Conservation (phyloP, 192 early-diverging fungal species). For the Podila minutissima region DNA sequence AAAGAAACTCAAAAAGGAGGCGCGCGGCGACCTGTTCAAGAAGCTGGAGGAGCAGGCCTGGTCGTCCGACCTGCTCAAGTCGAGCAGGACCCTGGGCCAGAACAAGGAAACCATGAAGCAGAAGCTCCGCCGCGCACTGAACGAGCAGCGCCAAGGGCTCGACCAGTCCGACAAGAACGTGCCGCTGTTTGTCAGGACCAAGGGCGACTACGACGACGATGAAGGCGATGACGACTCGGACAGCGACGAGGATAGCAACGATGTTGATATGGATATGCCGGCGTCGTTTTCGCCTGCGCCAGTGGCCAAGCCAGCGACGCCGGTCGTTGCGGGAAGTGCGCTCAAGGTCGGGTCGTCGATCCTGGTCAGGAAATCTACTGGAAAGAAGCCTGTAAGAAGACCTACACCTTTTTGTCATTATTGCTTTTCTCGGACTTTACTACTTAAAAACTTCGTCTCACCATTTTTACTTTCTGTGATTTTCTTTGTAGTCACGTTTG, state of each 20-base stretch:
- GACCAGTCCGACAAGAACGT: slow-evolving; percentile 65
- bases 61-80: slow-evolving; percentile 75
- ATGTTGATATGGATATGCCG: slow-evolving; percentile 22
- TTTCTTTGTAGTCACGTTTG: slow-evolving; percentile 28
- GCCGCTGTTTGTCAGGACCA: slow-evolving; percentile 62
- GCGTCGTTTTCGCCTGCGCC: neutral
- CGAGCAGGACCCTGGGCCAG: slow-evolving; percentile 73
- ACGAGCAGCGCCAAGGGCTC: slow-evolving; percentile 74
- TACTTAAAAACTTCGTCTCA: neutral
- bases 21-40: slow-evolving; percentile 71
- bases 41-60: slow-evolving; percentile 73
- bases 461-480: neutral
- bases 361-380: slow-evolving; percentile 54
- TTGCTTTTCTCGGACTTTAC: neutral
- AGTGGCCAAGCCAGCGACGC: slow-evolving; percentile 1
- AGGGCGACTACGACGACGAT: slow-evolving; percentile 58
- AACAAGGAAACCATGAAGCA: slow-evolving; percentile 73
- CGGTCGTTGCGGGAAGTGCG: slow-evolving; percentile 58
- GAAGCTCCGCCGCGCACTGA: slow-evolving; percentile 69
- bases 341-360: slow-evolving; percentile 57
- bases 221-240: slow-evolving; percentile 25
- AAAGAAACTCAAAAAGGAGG: slow-evolving; percentile 85
- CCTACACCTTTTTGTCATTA: neutral
- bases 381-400: slow-evolving; percentile 59
- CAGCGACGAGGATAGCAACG: neutral